A percentile compares a stretch with the other conserved stretches of the same genome.
phyloP scores from a whole-genome alignment of 1,284 basidiomycete genomes.

The Malassezia psittaci region DNA sequence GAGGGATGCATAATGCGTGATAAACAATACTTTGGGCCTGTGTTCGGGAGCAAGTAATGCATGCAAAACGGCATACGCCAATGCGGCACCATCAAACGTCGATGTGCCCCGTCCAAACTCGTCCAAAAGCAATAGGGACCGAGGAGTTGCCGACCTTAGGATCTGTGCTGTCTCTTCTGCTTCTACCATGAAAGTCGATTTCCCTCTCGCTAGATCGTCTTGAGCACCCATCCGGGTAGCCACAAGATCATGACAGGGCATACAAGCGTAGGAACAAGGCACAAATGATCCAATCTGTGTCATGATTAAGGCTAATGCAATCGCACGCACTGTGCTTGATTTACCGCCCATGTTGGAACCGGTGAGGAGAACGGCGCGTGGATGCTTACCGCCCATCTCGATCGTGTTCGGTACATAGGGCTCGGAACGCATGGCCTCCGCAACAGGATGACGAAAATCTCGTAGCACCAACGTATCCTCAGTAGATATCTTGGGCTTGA shows the following conservation, averaged over 20 bases:
- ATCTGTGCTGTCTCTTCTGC: constrained; percentile 88
- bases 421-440: constrained; percentile 22
- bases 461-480: constrained; percentile 19
- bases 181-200: constrained; percentile 92
- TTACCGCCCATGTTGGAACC: constrained; percentile 55
- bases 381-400: constrained; percentile 17
- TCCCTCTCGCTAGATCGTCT: constrained; percentile 70
- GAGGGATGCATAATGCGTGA: constrained; percentile 38
- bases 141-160: constrained; percentile 49
- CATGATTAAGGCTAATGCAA: constrained; percentile 46
- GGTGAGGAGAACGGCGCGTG: constrained; percentile 31
- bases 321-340: constrained; percentile 53
- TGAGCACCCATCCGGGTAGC: constrained; percentile 74
- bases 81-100: constrained; percentile 33
- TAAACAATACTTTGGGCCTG: constrained; percentile 27
- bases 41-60: constrained; percentile 17
- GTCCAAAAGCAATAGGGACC: constrained; percentile 48
- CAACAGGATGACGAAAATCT: constrained; percentile 37
- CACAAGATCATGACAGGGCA: constrained; percentile 72
- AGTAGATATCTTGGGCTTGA: constrained; percentile 17
- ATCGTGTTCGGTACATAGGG: constrained; percentile 39
- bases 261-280: constrained; percentile 60
- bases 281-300: constrained; percentile 55
- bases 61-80: constrained; percentile 29
- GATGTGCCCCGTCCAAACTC: constrained; percentile 32